A percentile compares a stretch with the other conserved stretches of the same genome.
phyloP scores from a whole-genome alignment of 2,329 filamentous ascomycete species.

The Chrysoporthe puriensis region DNA sequence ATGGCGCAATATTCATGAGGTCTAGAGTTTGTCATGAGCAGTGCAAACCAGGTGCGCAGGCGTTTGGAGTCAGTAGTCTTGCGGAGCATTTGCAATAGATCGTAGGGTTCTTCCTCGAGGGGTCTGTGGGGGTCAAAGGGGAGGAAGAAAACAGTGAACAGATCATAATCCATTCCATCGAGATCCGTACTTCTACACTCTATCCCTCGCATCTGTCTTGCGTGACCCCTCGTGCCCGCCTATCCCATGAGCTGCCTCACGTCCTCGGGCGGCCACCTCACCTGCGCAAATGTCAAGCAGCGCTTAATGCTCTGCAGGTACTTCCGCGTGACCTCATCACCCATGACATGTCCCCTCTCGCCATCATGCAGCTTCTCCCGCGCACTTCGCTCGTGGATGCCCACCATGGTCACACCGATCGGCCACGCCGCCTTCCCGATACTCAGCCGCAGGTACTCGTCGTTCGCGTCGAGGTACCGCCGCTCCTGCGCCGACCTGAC shows the following conservation, averaged over 20 bases:
- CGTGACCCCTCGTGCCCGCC: background rate
- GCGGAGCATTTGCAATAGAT: conserved; percentile 14
- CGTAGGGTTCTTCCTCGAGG: background rate
- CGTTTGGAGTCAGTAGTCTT: conserved; percentile 26
- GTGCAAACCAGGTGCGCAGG: conserved; percentile 15
- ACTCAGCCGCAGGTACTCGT: conserved; percentile 88
- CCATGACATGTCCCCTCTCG: conserved; percentile 92
- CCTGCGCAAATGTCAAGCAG: conserved; percentile 94
- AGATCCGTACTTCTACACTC: background rate
- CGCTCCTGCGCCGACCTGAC: conserved; percentile 87
- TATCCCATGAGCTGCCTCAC: conserved; percentile 92
- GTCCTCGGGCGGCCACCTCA: conserved; percentile 93
- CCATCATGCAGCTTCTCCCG: conserved; percentile 92
- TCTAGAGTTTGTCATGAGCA: conserved; percentile 11
- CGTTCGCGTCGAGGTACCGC: conserved; percentile 93
- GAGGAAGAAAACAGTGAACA: background rate
- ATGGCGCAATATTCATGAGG: background rate
- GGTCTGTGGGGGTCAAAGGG: too few relatives aligned
- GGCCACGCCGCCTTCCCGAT: conserved; percentile 98
- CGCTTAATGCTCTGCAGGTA: conserved; percentile 97
- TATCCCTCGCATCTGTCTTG: background rate
- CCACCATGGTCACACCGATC: conserved; percentile 99
- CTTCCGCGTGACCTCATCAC: conserved; percentile 93
- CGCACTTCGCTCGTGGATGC: conserved; percentile 95
- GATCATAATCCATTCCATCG: background rate